Evolutionary conservation across 2,329 filamentous ascomycete genomes (phyloP), one percentile per base, ranked within the genome.

Genomic region (Fusarium sacchari): DNA sequence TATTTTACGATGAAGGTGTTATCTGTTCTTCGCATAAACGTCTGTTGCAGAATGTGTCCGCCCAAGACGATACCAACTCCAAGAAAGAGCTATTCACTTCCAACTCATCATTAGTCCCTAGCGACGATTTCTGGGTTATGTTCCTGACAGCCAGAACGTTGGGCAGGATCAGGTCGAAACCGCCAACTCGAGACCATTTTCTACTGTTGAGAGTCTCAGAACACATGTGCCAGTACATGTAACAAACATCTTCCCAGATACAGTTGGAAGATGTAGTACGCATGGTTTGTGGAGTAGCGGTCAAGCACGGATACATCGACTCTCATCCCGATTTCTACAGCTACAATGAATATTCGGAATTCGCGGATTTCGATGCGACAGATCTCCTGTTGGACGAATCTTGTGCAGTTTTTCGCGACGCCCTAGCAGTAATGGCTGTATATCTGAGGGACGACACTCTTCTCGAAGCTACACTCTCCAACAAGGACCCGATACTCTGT

Each of bases 301-400:
- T 61, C 6, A 67, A 53, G 9, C 18, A 67, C 24, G 64, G 44
- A 10, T 52, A 26, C 14, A 67, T 67, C 4, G 2, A 60, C 8
- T 32, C 59, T 4, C 53, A 64, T 32, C 55, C 55, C 10, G 39
- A 67, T 10, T 61, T 67, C 24, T 67, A 53, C 18, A 11, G 17
- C 9, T 42, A 56, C 3, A 8, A 24, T 3, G 15, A 15, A 7
- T 1, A 3, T 0, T 11, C 2, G 6, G 7, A n/a, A 2, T 37
- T 32, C 18, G 12, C 2, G 6, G 7, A n/a, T 1, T 37, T 32
- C 18, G 12, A 36, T 22, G 8, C 10, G 1, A n/a, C 26, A 18
- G 4, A 24, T 3, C n/a, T 11, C 28, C 14, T 15, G 11, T 7
- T 37, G 2, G 40, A 67, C 28, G 62, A 28, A 22, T 30, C 46